These are phyloP conservation scores for Lolium rigidum DNA, from an alignment of 176 grass and related monocot species.

Conservation along the genomic window DNA sequence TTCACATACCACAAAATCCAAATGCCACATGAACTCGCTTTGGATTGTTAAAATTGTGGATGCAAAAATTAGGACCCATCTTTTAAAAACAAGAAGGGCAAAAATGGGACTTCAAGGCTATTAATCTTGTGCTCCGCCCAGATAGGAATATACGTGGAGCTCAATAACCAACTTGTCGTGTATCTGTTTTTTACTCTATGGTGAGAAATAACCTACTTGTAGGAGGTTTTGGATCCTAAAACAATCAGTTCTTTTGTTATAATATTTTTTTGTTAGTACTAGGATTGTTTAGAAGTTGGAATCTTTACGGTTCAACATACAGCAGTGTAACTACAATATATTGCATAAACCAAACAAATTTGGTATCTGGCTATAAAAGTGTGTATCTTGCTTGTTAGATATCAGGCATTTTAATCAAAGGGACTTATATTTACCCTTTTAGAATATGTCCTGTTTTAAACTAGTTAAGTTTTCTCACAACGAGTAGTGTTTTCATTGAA, in stretches of 20 bases:
- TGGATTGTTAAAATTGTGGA: neutral
- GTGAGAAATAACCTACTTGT: conserved; percentile 1
- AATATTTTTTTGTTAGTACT: neutral
- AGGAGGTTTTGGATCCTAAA: neutral
- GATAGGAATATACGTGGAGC: neutral
- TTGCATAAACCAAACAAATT: neutral
- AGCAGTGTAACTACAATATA: neutral
- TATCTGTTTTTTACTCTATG: neutral
- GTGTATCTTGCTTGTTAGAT: conserved; percentile 18
- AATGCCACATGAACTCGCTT: neutral
- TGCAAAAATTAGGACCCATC: neutral
- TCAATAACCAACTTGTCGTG: neutral
- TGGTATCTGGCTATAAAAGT: neutral
- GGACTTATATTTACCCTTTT: conserved; percentile 11
- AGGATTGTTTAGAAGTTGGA: neutral
- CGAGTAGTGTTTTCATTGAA: conserved; percentile 31
- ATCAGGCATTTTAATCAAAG: neutral
- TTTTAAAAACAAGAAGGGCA: neutral
- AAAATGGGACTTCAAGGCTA: neutral
- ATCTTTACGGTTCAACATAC: neutral
- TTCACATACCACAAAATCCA: neutral
- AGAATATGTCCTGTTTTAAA: conserved; percentile 7
- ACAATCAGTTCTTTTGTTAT: neutral
- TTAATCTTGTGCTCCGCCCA: neutral
- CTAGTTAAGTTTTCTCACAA: neutral